Percentiles rank a stretch among this genome's conserved stretches.
These are phyloP conservation scores for Acanthamoeba lenticulata DNA, from an alignment of 208 protist genomes.

Conservation along the genomic window DNA sequence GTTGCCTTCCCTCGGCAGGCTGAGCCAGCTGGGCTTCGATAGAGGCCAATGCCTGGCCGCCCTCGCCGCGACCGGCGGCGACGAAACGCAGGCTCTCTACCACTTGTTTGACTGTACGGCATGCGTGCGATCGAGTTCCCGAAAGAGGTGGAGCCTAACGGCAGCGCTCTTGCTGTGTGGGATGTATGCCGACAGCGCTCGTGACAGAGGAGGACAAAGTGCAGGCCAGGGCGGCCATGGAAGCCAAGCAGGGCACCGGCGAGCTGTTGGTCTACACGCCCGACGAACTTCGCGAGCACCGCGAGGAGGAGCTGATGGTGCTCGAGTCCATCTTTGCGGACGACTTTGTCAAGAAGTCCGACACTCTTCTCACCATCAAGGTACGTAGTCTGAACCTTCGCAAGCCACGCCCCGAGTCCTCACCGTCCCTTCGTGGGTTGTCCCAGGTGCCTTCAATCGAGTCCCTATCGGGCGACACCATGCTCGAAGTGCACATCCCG, in stretches of 20 bases:
- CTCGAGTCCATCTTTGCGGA: conserved; percentile 7
- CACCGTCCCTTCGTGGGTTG: too few species aligned
- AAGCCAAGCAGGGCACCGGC: background rate
- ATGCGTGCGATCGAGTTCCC: background rate
- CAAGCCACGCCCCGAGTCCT: background rate
- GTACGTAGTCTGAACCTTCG: background rate
- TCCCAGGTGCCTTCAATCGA: background rate
- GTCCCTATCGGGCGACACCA: background rate
- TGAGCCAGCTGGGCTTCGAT: background rate
- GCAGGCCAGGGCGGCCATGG: background rate
- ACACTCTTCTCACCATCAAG: background rate
- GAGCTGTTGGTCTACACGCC: background rate
- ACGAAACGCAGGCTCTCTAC: background rate
- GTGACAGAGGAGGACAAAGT: background rate
- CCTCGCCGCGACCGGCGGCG: background rate
- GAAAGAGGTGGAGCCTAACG: too few species aligned
- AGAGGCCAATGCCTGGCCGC: background rate
- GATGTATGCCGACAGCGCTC: background rate
- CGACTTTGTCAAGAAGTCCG: background rate
- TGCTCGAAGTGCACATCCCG: background rate
- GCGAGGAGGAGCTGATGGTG: conserved; percentile 19
- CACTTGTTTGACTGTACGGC: background rate
- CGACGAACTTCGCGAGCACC: background rate
- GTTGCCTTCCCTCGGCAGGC: background rate
- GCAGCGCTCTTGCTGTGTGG: background rate